Evolutionary conservation across 495 filamentous ascomycete species (phyloP), one percentile per base, ranked within the genome.

Genomic region (Penicillium angulare): DNA sequence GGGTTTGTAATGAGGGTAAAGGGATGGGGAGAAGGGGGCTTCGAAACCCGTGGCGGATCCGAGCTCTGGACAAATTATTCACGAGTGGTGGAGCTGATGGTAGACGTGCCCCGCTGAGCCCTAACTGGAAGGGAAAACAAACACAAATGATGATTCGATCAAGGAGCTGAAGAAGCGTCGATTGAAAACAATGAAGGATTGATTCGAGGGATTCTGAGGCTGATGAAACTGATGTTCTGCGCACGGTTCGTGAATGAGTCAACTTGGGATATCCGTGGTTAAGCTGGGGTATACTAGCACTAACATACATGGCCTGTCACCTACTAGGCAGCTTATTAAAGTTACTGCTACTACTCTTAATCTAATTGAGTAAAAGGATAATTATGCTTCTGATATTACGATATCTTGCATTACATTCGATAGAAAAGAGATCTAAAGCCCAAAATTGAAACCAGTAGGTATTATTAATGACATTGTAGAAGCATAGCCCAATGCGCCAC

Each of bases 21-120:
- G 55, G 49, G 52, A 56, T 58, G 50, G n/a, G n/a, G 50, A 40
- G 53, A 59, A 65, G 57, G 49, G 53, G 57, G 31, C 45, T 52
- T 24, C n/a, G 39, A 44, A 49, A 47, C 53, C 50, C 50, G 31
- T 47, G 56, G 55, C 50, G 60, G 61, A 57, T 32, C 49, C 53
- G 53, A 58, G 60, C 61, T 66, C 59, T 66, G 63, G 63, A 70
- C 57, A 69, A 70, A 66, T 69, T 65, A 59, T 67, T 65, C 56
- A 59, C 63, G 64, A 65, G 65, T 62, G 67, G 53, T 56, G 42
- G 62, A 60, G 47, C 22, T 17, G 38, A 21, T 9, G 24, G 49
- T n/a, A 47, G 42, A 59, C 49, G 22, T 64, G 65, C 65, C 65
- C 65, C 65, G 62, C 65, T 51, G 23, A 58, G 55, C 61, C 61